Evolutionary conservation across 345 rosid species (phyloP), one percentile per base, ranked within the genome.

Genomic region (Erucastrum elatum): DNA sequence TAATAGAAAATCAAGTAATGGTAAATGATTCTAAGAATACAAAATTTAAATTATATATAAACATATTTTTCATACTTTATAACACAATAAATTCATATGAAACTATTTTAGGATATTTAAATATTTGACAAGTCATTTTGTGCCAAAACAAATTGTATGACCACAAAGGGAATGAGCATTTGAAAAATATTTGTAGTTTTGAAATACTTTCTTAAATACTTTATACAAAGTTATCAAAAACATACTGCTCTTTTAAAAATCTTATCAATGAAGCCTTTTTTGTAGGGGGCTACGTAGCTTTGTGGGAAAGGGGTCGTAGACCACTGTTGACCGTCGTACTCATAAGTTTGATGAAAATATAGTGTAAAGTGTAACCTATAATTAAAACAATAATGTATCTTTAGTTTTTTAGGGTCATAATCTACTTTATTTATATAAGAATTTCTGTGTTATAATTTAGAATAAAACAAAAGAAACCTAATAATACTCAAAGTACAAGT

Each of bases 211-310:
- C 46, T 5, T 44, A 11, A 44, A 44, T 44, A 44, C 53, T 44
- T 44, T 44, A 44, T 44, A 44, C 0, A 12, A 44, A 44, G 53
- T 44, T 44, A 12, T 4, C 15, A 44, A 4, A 41, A 44, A 44
- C n/a, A 44, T 44, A 44, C 53, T 44, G 4, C 53, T 11, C 6
- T 44, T 44, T 44, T 4, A 37, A 11, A 44, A 44, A 44, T 44
- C 53, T 44, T 41, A 41, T 41, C 49, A 39, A 44, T 12, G 15
- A 12, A 44, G 53, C 53, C 15, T 6, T 44, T 44, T 44, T 49
- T n/a, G 80, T 68, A 51, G 8, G 74, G 68, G 68, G 59, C 79
- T 68, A 53, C 27, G 79, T 68, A 13, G 74, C 63, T 68, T 76
- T 44, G 13, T 76, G n/a, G 7, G n/a, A 66, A 75, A 66, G 59